Percentiles rank a stretch among this genome's conserved stretches.
phyloP scores from a whole-genome alignment of 2,329 filamentous ascomycete species.

The Sporothrix luriei region DNA sequence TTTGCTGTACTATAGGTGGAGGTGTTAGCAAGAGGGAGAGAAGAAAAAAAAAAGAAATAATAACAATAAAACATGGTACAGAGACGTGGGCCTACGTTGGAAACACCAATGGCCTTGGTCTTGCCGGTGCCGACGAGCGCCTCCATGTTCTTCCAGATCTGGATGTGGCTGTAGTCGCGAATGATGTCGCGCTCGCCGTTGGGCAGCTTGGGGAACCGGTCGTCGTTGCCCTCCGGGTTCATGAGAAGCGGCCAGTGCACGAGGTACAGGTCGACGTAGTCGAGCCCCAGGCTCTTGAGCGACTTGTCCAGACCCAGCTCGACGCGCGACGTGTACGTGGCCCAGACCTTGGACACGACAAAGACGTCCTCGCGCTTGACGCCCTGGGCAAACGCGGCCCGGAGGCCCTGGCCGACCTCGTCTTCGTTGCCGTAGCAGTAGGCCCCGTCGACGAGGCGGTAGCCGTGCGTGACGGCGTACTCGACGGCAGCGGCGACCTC shows the following conservation, averaged over 20 bases:
- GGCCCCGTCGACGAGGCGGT: constrained; percentile 68
- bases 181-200: constrained; percentile 76
- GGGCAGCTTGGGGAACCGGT: constrained; percentile 71
- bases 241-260: constrained; percentile 83
- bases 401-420: constrained; percentile 77
- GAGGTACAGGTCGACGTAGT: constrained; percentile 80
- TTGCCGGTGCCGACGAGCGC: constrained; percentile 63
- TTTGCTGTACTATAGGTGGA: constrained; percentile 52
- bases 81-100: constrained; percentile 51
- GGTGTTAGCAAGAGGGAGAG: neutral
- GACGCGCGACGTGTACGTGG: constrained; percentile 71
- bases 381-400: constrained; percentile 69
- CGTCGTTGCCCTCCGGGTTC: constrained; percentile 75
- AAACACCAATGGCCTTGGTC: constrained; percentile 57
- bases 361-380: constrained; percentile 79
- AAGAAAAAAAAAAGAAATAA: neutral
- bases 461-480: constrained; percentile 59
- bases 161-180: constrained; percentile 67
- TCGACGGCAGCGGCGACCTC: constrained; percentile 62
- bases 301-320: constrained; percentile 72
- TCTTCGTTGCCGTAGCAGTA: constrained; percentile 82
- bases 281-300: constrained; percentile 70
- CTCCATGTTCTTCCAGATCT: constrained; percentile 79
- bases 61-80: neutral
- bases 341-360: constrained; percentile 84